A percentile compares a stretch with the other conserved stretches of the same genome.
These are phyloP conservation scores for Calycina marina DNA, from an alignment of 2,329 filamentous ascomycete genomes.

Conservation along the genomic window DNA sequence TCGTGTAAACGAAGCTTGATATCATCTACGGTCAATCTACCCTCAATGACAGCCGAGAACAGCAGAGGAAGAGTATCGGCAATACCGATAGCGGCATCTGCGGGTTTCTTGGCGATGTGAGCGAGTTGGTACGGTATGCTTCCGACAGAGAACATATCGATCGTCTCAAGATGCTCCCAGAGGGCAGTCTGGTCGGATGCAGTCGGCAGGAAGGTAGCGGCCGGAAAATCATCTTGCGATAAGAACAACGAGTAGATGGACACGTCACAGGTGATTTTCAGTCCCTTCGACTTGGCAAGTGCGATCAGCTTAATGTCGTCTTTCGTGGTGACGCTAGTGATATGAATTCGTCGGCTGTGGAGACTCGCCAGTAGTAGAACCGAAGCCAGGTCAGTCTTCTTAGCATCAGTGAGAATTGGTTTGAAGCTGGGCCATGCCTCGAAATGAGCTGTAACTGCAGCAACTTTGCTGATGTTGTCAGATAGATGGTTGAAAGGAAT, in stretches of 20 bases:
- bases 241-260: constrained; percentile 69
- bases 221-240: constrained; percentile 54
- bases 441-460: constrained; percentile 65
- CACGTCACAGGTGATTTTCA: constrained; percentile 71
- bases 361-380: constrained; percentile 65
- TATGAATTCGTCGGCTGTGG: constrained; percentile 64
- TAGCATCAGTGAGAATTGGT: constrained; percentile 69
- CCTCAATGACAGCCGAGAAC: constrained; percentile 61
- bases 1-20: constrained; percentile 57
- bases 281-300: constrained; percentile 66
- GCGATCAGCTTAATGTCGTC: constrained; percentile 67
- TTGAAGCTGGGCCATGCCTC: constrained; percentile 64
- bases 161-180: constrained; percentile 58
- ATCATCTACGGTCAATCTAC: constrained; percentile 59
- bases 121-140: constrained; percentile 67
- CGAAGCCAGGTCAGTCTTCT: constrained; percentile 67
- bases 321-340: constrained; percentile 67
- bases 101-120: constrained; percentile 34
- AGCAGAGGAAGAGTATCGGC: constrained; percentile 60
- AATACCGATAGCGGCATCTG: constrained; percentile 51
- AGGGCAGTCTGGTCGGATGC: constrained; percentile 54
- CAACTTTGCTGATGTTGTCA: constrained; percentile 73
- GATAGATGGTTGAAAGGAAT: constrained; percentile 69
- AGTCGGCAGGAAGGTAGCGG: constrained; percentile 51
- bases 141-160: constrained; percentile 68